These are phyloP conservation scores for Salix caprea DNA, from an alignment of 345 rosid genomes.

Conservation along the genomic window DNA sequence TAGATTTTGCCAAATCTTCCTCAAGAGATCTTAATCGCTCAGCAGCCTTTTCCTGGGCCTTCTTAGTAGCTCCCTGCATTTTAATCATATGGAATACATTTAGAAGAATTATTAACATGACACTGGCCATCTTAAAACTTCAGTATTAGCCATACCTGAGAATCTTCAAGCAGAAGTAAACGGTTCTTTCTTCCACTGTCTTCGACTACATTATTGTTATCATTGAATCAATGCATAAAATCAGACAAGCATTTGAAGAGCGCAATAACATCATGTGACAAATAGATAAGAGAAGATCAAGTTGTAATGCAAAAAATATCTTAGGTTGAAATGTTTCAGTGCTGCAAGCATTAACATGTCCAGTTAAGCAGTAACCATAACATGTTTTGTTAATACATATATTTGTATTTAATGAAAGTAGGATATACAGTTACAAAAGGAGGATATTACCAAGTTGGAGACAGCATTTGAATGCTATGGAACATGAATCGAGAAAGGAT, in stretches of 20 bases:
- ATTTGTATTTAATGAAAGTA: too few species aligned
- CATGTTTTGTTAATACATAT: too few species aligned
- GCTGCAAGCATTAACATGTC: background rate
- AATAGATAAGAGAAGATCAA: background rate
- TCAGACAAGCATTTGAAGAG: background rate
- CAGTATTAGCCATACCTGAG: slow-evolving; percentile 52
- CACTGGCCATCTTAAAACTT: background rate
- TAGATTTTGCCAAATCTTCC: slow-evolving; percentile 67
- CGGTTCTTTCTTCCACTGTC: slow-evolving; percentile 55
- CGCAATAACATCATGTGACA: background rate
- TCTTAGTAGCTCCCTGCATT: slow-evolving; percentile 67
- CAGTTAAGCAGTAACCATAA: too few species aligned
- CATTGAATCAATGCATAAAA: background rate
- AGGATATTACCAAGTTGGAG: too few species aligned
- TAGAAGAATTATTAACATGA: background rate
- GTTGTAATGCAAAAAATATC: background rate
- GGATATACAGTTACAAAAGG: too few species aligned
- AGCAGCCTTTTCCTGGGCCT: slow-evolving; percentile 66
- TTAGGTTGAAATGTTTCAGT: background rate
- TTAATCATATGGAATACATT: background rate
- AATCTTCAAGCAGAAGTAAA: slow-evolving; percentile 71
- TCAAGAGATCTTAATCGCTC: slow-evolving; percentile 67
- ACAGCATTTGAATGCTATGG: too few species aligned
- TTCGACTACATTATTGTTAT: slow-evolving; percentile 19
- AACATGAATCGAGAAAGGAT: too few species aligned